Evolutionary conservation across 345 rosid genomes (phyloP).

Genomic region (Corchorus olitorius): DNA sequence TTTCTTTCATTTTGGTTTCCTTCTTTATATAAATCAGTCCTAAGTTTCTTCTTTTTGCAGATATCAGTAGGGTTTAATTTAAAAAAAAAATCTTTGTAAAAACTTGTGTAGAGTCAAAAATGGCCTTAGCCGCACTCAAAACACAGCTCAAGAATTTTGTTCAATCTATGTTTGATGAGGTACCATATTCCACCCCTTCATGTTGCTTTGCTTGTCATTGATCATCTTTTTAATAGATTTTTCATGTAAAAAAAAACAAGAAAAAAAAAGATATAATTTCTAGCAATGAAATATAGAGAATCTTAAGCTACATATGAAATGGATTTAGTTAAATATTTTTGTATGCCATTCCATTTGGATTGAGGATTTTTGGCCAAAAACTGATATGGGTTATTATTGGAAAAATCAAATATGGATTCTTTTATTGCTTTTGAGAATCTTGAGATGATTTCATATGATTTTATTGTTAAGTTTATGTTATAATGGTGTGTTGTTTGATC

Average conservation of each 20-base stretch:
- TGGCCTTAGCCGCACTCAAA: constrained; percentile 16
- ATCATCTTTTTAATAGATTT: not conserved
- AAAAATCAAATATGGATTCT: not conserved
- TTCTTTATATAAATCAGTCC: not conserved
- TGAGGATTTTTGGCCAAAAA: not conserved
- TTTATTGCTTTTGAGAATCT: not conserved
- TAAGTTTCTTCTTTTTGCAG: not conserved
- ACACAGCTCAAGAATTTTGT: constrained; percentile 15
- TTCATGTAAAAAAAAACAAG: not conserved
- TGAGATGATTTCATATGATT: not conserved
- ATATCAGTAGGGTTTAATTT: not conserved
- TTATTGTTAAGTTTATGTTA: not conserved
- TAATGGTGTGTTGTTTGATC: not conserved
- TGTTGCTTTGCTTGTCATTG: not conserved
- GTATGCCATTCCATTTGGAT: constrained; percentile 1
- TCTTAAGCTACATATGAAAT: not conserved
- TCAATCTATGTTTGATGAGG: constrained; percentile 21
- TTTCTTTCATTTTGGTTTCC: not conserved
- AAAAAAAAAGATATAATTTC: not conserved
- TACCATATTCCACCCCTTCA: not conserved
- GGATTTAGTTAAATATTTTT: not conserved
- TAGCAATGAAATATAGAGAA: not conserved
- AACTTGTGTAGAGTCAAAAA: not conserved
- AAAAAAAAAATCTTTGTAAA: not conserved
- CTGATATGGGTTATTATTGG: not conserved